Evolutionary conservation across 2,329 filamentous ascomycete species (phyloP).

Genomic region (Teratosphaeria nubilosa): DNA sequence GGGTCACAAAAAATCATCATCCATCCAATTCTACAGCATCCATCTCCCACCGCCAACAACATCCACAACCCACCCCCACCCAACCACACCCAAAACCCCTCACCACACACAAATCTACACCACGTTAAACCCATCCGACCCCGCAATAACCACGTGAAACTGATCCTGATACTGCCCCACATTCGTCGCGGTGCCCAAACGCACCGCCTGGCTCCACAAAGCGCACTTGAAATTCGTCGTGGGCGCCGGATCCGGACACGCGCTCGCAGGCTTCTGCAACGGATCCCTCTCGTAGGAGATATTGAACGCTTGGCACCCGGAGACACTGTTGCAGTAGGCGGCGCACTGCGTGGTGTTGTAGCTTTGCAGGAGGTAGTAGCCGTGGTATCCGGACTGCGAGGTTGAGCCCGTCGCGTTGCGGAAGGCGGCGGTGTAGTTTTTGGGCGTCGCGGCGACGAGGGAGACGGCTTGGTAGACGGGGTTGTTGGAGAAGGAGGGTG

Average conservation of each 20-base stretch:
- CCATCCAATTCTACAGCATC: no score
- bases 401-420: neutral
- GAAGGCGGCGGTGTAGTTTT: neutral
- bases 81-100: neutral
- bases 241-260: constrained; percentile 26
- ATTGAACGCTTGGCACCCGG: constrained; percentile 13
- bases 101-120: no score
- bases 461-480: neutral
- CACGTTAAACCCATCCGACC: neutral
- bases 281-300: constrained; percentile 26
- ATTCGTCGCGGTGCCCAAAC: constrained; percentile 23
- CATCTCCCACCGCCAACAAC: no score
- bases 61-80: neutral
- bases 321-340: constrained; percentile 9
- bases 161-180: constrained; percentile 22
- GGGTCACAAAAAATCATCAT: no score
- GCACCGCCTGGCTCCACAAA: constrained; percentile 23
- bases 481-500: neutral
- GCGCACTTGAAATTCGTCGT: constrained; percentile 27
- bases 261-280: constrained; percentile 17
- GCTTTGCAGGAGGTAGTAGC: constrained; percentile 7
- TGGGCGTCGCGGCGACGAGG: neutral
- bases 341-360: constrained; percentile 14
- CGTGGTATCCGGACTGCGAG: constrained; percentile 5
- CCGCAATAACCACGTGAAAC: constrained; percentile 25